Base-by-base conservation (phyloP, 2,329 filamentous ascomycete genomes). In the Beauveria caledonica region DNA sequence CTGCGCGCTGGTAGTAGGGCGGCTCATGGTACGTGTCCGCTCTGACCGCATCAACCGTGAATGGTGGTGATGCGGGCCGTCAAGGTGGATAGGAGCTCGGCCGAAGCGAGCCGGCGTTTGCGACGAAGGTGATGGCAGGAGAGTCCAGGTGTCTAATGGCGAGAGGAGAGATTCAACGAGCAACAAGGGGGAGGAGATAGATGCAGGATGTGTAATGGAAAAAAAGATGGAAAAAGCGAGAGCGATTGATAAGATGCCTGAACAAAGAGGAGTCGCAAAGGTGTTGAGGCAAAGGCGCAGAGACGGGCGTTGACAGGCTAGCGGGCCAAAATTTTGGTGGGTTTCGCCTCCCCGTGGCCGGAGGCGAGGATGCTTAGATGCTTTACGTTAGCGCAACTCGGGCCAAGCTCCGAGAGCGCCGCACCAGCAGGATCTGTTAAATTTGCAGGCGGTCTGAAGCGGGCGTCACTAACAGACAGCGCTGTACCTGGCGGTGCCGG, bases 311-410 rank as follows among this genome's bases (percentile, higher is more conserved):
- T 40, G 39, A 40, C 42, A 33, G 54, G 54, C 57, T 53, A 33
- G 50, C 40, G 19, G 17, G 50, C 42, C 58, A 60, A 60, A 56
- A n/a, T 42, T 44, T 55, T 60, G 58, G 58, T 50, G 58, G 58
- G 10, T 60, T 60, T 60, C 51, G 36, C 58, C 58, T 33, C 58
- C 51, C 58, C 58, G 58, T 60, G 25, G 58, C 58, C 58, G 58
- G 58, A 60, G 58, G 49, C 23, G 55, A 54, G 40, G 48, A 59
- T 51, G 13, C 25, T 39, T 60, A 27, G 48, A 59, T 51, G 13
- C 25, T 39, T 60, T 60, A 60, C 51, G 51, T 60, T 55, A 60
- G 54, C 44, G 54, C 10, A 39, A 57, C 55, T 58, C 55, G 55
- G 46, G 23, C 15, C 44, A 57, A 56, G 55, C 55, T 50, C 55